These are phyloP conservation scores for Crithidia thermophila DNA, from an alignment of 208 protist genomes.

Conservation along the genomic window DNA sequence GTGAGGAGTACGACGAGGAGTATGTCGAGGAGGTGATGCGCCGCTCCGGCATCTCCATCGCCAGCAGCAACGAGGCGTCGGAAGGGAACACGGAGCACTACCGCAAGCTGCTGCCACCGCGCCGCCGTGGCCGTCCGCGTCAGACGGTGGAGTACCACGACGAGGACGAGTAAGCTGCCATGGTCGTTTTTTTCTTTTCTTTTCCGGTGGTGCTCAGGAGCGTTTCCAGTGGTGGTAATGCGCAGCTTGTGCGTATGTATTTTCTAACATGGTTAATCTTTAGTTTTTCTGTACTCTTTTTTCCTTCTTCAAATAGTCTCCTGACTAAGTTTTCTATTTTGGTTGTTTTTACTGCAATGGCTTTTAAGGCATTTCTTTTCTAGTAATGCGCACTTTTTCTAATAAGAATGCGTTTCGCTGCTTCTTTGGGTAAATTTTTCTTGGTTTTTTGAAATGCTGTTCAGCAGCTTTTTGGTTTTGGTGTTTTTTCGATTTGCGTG, in stretches of 20 bases:
- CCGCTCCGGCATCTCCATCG: constrained; percentile 70
- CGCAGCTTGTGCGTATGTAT: not conserved
- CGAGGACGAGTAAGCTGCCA: constrained; percentile 28
- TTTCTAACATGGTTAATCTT: not conserved
- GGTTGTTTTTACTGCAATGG: no score
- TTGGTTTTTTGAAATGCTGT: no score
- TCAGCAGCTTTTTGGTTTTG: no score
- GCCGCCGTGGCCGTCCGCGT: constrained; percentile 33
- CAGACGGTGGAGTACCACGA: constrained; percentile 33
- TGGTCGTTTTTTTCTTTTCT: not conserved
- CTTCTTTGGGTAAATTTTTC: no score
- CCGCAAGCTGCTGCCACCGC: constrained; percentile 47
- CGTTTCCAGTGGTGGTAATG: no score
- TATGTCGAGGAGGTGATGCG: constrained; percentile 77
- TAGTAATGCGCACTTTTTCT: no score
- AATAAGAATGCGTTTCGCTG: no score
- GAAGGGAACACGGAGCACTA: constrained; percentile 52
- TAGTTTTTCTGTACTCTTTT: not conserved
- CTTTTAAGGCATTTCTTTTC: no score
- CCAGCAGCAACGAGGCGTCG: constrained; percentile 22
- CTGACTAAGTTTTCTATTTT: no score
- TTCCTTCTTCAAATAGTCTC: not conserved
- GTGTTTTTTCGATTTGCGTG: no score
- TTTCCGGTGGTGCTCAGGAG: not conserved
- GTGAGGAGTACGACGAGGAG: constrained; percentile 56